phyloP scores from a whole-genome alignment of 129 eudicot species.

The Gnaphalium uliginosum region DNA sequence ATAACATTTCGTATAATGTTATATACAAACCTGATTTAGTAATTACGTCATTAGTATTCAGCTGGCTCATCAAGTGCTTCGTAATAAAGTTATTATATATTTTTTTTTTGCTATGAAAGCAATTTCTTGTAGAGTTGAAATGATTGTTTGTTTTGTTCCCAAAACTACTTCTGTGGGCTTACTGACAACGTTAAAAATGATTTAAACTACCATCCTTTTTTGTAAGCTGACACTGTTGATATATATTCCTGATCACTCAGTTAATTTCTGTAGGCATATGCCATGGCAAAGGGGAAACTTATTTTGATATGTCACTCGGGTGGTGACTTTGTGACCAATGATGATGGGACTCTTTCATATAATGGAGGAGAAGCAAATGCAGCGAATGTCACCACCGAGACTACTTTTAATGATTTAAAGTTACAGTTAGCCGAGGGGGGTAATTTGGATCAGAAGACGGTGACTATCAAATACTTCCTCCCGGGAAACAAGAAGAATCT shows the following conservation, averaged over 20 bases:
- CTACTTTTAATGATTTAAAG: constrained; percentile 66
- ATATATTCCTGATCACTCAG: constrained; percentile 16
- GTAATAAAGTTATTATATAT: not conserved
- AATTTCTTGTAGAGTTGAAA: not conserved
- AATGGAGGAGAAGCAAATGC: constrained; percentile 85
- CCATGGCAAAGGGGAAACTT: constrained; percentile 71
- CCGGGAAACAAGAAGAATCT: constrained; percentile 72
- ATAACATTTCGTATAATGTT: not conserved
- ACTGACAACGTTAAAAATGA: not conserved
- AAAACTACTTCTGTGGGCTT: not conserved
- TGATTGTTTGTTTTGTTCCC: not conserved
- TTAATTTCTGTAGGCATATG: constrained; percentile 32
- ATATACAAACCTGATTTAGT: not conserved
- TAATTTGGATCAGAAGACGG: constrained; percentile 53
- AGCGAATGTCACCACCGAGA: constrained; percentile 48
- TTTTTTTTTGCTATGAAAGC: not conserved
- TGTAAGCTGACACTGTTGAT: not conserved
- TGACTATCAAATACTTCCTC: constrained; percentile 68
- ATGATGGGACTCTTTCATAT: constrained; percentile 66
- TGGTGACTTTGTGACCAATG: constrained; percentile 66
- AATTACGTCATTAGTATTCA: not conserved
- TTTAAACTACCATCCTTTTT: not conserved
- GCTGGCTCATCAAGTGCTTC: not conserved
- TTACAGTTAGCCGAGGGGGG: constrained; percentile 58
- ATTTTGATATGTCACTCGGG: constrained; percentile 78